Conservation (phyloP, 495 filamentous ascomycete genomes). For the Penicillium cinerascens region DNA sequence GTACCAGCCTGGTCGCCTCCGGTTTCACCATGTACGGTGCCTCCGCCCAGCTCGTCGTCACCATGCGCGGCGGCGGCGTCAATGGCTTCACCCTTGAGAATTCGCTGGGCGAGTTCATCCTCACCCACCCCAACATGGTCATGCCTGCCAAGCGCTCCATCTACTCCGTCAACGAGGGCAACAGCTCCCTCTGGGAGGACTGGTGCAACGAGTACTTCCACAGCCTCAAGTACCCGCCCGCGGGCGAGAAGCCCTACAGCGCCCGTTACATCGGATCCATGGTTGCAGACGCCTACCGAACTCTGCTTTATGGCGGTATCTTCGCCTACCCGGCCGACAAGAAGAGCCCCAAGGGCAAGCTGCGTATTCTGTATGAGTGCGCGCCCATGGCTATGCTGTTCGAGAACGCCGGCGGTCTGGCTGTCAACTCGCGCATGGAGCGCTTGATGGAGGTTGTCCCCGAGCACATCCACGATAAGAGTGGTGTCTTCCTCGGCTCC, state of each 20-base stretch:
- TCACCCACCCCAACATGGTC: conserved; percentile 91
- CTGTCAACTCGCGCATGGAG: conserved; percentile 81
- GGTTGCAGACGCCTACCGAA: conserved; percentile 98
- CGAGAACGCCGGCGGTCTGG: conserved; percentile 95
- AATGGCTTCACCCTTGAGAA: conserved; percentile 98
- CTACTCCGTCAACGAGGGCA: conserved; percentile 98
- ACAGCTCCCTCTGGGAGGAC: conserved; percentile 93
- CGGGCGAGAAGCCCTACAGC: conserved; percentile 85
- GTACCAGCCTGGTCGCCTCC: conserved; percentile 84
- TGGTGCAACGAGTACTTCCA: conserved; percentile 84
- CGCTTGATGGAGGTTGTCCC: conserved; percentile 88
- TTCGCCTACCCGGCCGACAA: conserved; percentile 97
- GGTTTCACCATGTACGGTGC: conserved; percentile 99
- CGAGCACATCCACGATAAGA: conserved; percentile 91
- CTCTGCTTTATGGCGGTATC: conserved; percentile 89
- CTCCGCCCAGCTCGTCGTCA: conserved; percentile 92
- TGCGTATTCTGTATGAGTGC: conserved; percentile 96
- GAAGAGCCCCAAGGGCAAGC: conserved; percentile 97
- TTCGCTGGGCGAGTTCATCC: conserved; percentile 95
- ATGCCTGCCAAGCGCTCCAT: conserved; percentile 78
- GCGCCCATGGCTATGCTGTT: conserved; percentile 99
- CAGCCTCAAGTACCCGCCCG: conserved; percentile 71
- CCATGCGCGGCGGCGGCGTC: conserved; percentile 88
- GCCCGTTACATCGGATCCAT: conserved; percentile 94
- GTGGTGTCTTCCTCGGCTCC: conserved; percentile 94